Base-by-base conservation (phyloP, 2,329 filamentous ascomycete species). In the Penicillium expansum region DNA sequence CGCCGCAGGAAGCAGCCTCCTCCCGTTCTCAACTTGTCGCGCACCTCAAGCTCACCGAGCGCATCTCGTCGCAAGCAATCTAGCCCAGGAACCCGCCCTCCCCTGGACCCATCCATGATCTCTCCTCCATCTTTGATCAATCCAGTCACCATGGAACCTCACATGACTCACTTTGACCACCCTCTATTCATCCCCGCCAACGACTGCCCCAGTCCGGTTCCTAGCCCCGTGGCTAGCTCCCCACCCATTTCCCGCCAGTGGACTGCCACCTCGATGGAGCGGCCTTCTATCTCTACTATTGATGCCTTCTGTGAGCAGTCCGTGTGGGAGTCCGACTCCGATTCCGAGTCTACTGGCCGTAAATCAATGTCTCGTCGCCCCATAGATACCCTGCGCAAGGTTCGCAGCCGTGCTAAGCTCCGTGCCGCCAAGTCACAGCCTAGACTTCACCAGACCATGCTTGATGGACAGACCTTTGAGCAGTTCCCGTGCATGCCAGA, bases 301-400 rank as follows among this genome's bases (percentile, higher is more conserved):
- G 72, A 74, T 24, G 65, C 63, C 6, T 60, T 69, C 48, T 68
- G 65, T 22, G 73, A 76, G 52, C 73, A 74, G 18, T 76, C 73
- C 0, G 71, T 75, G 0, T 76, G 73, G 73, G 73, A 76, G 44
- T 74, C 73, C 0, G 73, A 76, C 45, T 76, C 73, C 0, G 73
- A 76, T 18, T 67, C 60, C 6, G 73, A 74, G 53, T 74, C 69
- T 0, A 52, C 66, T 9, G 69, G 67, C 18, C 71, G 68, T 35
- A 73, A 69, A 56, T 73, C 73, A 0, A 61, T 74, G 16, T 74
- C 72, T 2, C 67, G 70, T 11, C 71, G 69, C 13, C 72, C 73
- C 1, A 75, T 75, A 10, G 73, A 75, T 38, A 75, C 72, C 0
- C 56, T 76, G 47, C 73, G 73, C 43, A 76, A 75, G 56, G 73